phyloP scores from a whole-genome alignment of 208 protist genomes.

The Phytomonas serpens region DNA sequence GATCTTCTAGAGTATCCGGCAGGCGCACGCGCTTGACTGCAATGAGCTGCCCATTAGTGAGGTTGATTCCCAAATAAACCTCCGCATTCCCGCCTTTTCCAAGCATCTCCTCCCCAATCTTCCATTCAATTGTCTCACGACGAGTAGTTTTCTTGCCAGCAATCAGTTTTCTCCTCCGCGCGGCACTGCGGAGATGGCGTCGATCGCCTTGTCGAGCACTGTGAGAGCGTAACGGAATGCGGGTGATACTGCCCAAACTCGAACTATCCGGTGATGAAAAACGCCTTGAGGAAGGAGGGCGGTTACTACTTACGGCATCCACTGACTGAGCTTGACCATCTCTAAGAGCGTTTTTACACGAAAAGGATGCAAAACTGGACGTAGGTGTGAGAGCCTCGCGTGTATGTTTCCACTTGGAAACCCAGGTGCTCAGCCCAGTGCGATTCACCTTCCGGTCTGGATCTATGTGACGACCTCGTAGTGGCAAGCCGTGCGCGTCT shows the following conservation, averaged over 20 bases:
- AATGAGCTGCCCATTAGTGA: constrained; percentile 86
- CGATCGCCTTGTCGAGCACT: background rate
- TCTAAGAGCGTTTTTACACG: background rate
- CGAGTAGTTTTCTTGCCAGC: constrained; percentile 2
- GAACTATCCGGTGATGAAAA: constrained; percentile 37
- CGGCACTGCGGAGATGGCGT: background rate
- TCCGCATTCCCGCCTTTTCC: constrained; percentile 86
- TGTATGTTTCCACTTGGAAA: constrained; percentile 3
- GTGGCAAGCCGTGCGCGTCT: constrained; percentile 50
- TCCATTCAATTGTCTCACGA: constrained; percentile 85
- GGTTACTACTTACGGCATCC: constrained; percentile 11
- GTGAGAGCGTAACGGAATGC: constrained; percentile 1
- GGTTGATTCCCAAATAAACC: constrained; percentile 87
- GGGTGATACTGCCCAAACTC: constrained; percentile 24
- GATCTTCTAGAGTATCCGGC: constrained; percentile 27
- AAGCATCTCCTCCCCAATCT: constrained; percentile 86
- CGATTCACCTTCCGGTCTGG: constrained; percentile 8
- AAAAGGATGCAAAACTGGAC: background rate
- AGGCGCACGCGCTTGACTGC: constrained; percentile 86
- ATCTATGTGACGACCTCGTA: constrained; percentile 13
- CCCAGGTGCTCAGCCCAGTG: constrained; percentile 13
- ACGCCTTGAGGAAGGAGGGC: constrained; percentile 27
- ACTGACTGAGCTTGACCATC: background rate
- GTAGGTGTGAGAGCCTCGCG: background rate
- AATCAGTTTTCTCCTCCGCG: constrained; percentile 11